phyloP scores from a whole-genome alignment of 805 yeast genomes.

The Ogataea siamensis region DNA sequence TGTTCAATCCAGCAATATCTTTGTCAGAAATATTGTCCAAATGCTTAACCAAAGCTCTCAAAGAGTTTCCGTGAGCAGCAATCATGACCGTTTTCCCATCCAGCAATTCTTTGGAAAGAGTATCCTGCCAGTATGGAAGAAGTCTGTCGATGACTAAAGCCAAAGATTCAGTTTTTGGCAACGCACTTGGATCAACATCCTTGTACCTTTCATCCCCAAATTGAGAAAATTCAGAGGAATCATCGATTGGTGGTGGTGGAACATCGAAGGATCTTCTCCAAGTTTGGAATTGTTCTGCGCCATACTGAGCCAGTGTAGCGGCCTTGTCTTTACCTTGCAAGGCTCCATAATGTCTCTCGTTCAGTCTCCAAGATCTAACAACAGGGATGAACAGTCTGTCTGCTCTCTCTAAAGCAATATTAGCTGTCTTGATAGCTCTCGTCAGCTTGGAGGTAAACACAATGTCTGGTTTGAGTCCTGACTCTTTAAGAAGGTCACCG shows the following conservation, averaged over 20 bases:
- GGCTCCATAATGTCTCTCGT: constrained; percentile 99
- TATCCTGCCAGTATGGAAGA: constrained; percentile 96
- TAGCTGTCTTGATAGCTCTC: constrained; percentile 96
- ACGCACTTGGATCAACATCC: constrained; percentile 77
- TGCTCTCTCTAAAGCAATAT: constrained; percentile 85
- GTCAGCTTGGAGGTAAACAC: constrained; percentile 87
- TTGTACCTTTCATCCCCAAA: constrained; percentile 80
- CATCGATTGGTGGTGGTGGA: constrained; percentile 89
- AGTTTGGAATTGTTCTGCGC: constrained; percentile 89
- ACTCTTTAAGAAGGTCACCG: constrained; percentile 86
- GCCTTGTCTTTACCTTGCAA: constrained; percentile 99
- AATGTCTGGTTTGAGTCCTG: constrained; percentile 80
- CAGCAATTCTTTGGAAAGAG: constrained; percentile 78
- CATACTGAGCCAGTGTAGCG: constrained; percentile 81
- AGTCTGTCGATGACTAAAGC: constrained; percentile 93
- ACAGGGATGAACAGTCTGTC: constrained; percentile 91
- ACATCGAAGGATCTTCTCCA: constrained; percentile 98
- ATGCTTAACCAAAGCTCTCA: constrained; percentile 94
- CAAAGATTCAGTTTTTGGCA: constrained; percentile 94
- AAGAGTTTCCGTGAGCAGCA: constrained; percentile 98
- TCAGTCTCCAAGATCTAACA: constrained; percentile 94
- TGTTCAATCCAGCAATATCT: constrained; percentile 91
- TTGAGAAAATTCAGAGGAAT: constrained; percentile 79
- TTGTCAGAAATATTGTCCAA: constrained; percentile 90
- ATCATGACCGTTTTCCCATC: constrained; percentile 86